These are phyloP conservation scores for Diplogelasinospora grovesii DNA, from an alignment of 495 filamentous ascomycete genomes.

Conservation along the genomic window DNA sequence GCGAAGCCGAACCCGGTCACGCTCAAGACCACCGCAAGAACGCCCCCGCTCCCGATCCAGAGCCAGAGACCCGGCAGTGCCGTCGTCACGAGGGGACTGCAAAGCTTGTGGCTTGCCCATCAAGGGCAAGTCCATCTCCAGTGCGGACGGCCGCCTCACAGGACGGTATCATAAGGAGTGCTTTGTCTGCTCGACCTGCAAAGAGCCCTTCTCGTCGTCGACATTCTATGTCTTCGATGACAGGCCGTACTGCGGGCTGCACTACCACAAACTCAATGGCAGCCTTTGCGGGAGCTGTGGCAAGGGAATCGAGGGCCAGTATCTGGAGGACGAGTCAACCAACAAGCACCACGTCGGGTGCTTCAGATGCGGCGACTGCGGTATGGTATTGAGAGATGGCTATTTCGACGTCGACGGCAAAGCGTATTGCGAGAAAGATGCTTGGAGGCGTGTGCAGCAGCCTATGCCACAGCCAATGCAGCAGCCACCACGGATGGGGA, in stretches of 20 bases:
- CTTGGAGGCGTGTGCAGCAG: conserved; percentile 49
- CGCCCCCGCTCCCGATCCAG: conserved; percentile 12
- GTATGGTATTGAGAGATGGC: conserved; percentile 54
- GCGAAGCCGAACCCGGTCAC: conserved; percentile 4
- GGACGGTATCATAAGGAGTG: conserved; percentile 91
- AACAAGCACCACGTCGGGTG: conserved; percentile 84
- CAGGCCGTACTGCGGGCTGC: conserved; percentile 79
- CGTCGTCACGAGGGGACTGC: conserved; percentile 61
- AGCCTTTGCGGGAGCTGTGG: conserved; percentile 76
- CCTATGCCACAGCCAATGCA: no score
- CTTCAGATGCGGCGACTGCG: conserved; percentile 69
- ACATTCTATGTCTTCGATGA: conserved; percentile 92
- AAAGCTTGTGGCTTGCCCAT: conserved; percentile 75
- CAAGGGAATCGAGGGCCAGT: conserved; percentile 86
- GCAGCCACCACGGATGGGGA: no score
- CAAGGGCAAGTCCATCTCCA: conserved; percentile 85
- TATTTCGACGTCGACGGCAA: conserved; percentile 49
- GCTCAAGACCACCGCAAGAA: conserved; percentile 3
- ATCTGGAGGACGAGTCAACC: conserved; percentile 73
- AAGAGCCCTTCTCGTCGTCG: conserved; percentile 71
- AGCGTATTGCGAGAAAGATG: conserved; percentile 80
- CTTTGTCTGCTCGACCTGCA: conserved; percentile 85
- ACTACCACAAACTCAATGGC: conserved; percentile 89
- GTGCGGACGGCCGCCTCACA: conserved; percentile 86
- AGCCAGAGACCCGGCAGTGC: conserved; percentile 7